These are phyloP conservation scores for Fragilariopsis cylindrus DNA, from an alignment of 108 stramenopile genomes.

Conservation along the genomic window DNA sequence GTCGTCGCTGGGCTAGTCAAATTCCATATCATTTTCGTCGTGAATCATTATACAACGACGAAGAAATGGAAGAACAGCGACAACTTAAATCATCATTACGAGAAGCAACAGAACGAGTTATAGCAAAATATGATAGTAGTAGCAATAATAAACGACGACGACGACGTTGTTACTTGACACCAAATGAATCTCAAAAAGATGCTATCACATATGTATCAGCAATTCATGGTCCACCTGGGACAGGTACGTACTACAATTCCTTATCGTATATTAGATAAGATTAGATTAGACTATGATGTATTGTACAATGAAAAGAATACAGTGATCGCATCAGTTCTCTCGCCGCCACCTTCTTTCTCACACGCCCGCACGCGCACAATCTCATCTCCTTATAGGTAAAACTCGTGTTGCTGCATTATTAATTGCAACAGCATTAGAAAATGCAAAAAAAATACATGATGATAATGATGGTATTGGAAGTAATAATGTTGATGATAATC, in stretches of 20 bases:
- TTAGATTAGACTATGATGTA: too few species aligned
- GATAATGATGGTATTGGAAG: not conserved
- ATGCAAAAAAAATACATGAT: slow-evolving; percentile 17
- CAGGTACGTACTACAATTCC: slow-evolving; percentile 1
- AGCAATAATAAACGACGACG: slow-evolving; percentile 17
- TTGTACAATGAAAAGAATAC: too few species aligned
- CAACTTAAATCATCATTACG: not conserved
- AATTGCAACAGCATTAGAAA: slow-evolving; percentile 50
- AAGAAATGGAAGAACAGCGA: slow-evolving; percentile 14
- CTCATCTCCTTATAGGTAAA: slow-evolving; percentile 3
- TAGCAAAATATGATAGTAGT: not conserved
- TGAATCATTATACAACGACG: not conserved
- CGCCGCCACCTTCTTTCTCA: too few species aligned
- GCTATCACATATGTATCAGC: slow-evolving; percentile 51
- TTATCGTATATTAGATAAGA: too few species aligned
- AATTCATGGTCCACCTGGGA: slow-evolving; percentile 68
- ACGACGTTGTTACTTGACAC: slow-evolving; percentile 24
- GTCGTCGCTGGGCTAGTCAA: slow-evolving; percentile 11
- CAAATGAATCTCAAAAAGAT: slow-evolving; percentile 59
- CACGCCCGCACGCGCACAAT: too few species aligned
- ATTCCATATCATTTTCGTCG: slow-evolving; percentile 12
- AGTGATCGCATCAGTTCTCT: too few species aligned
- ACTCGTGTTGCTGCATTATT: slow-evolving; percentile 58
- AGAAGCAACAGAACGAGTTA: not conserved
- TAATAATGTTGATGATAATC: not conserved